Base-by-base conservation (phyloP, 1,284 basidiomycete genomes). In the Ceratobasidium sp. region DNA sequence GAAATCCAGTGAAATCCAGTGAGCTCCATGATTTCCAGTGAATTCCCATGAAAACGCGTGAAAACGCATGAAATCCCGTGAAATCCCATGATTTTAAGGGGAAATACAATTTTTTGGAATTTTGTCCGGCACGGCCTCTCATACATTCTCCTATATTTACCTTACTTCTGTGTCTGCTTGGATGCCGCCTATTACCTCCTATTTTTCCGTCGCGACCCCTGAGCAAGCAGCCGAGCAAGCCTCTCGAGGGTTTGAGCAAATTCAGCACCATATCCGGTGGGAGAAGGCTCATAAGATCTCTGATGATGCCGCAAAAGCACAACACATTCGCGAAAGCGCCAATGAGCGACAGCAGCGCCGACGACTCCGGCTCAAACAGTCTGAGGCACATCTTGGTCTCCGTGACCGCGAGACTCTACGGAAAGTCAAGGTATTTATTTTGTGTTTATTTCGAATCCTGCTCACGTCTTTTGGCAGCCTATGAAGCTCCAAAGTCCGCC, bases 211-310 rank as follows among this genome's bases (percentile, higher is more conserved):
- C 10, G 49, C 28, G 9, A 53, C 46, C 5, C 66, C 66, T 53
- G 66, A 68, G 46, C 23, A 68, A 33, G 46, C 66, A 33, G 66
- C 46, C 3, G 66, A 68, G 26, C 66, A 49, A 23, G 42, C 46
- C 10, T 53, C 44, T 20, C 49, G 18, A 28, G 6, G 46, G 28
- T 68, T 53, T 68, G 66, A 13, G 23, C 49, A 68, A 33, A 13
- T 68, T 23, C 3, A 39, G 13, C 66, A 28, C 9, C 12, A 12
- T 20, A 18, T 26, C 26, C 26, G 26, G 39, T 68, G 66, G 49
- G 13, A 20, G 4, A 68, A 53, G 44, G 66, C 66, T 20, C n/a
- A 53, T 23, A 53, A 49, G 15, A 26, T 26, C 15, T 18, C 39
- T 5, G 51, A 33, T 3, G 49, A 26, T 15, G 13, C 18, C 13